Evolutionary conservation across 257 asterid genomes (phyloP).

Genomic region (Penstemon eatonii): DNA sequence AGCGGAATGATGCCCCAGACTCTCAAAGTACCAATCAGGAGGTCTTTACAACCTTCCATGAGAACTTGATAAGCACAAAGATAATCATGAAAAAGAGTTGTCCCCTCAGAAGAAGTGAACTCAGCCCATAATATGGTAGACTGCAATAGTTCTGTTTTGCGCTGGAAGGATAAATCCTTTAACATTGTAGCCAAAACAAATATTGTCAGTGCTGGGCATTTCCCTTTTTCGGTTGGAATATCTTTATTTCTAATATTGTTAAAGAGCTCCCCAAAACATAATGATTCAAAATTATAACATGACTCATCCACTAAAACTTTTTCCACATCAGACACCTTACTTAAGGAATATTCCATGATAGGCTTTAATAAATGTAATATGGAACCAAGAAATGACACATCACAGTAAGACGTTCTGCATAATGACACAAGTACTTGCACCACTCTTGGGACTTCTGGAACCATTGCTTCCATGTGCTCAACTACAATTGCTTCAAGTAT

Average conservation of each 20-base stretch:
- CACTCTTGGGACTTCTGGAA: conserved; percentile 84
- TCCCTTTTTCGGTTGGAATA: conserved; percentile 41
- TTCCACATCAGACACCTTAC: conserved; percentile 67
- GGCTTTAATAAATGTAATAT: conserved; percentile 72
- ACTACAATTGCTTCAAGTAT: conserved; percentile 84
- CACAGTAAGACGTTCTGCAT: conserved; percentile 70
- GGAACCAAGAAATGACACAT: conserved; percentile 82
- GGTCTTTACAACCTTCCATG: conserved; percentile 62
- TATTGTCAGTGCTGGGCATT: conserved; percentile 60
- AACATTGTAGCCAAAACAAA: conserved; percentile 78
- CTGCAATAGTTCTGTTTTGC: conserved; percentile 58
- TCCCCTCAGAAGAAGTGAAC: conserved; percentile 59
- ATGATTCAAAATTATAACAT: conserved; percentile 68
- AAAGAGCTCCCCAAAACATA: conserved; percentile 86
- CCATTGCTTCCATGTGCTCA: conserved; percentile 89
- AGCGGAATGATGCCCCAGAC: conserved; percentile 67
- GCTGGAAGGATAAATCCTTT: conserved; percentile 62
- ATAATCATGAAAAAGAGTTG: conserved; percentile 63
- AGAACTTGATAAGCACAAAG: conserved; percentile 86
- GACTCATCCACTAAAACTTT: conserved; percentile 46
- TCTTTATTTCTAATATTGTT: conserved; percentile 43
- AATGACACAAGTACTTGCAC: conserved; percentile 76
- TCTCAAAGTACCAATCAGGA: conserved; percentile 51
- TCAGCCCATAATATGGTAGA: conserved; percentile 64
- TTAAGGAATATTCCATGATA: conserved; percentile 68